These are phyloP conservation scores for Gaeumannomyces sp. DNA, from an alignment of 2,329 filamentous ascomycete species.

Conservation along the genomic window DNA sequence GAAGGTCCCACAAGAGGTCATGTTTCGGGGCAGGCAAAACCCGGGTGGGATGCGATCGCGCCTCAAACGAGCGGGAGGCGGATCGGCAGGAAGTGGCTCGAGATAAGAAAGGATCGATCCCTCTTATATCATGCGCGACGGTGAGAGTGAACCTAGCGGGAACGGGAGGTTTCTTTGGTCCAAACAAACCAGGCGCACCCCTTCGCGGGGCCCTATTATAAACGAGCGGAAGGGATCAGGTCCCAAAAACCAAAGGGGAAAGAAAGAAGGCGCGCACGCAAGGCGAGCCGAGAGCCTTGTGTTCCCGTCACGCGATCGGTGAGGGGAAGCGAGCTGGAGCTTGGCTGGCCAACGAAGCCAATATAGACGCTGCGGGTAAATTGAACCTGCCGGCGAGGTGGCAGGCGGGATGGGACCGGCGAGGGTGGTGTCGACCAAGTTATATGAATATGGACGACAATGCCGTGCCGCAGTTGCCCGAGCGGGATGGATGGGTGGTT, in stretches of 20 bases:
- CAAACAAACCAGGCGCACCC: not conserved
- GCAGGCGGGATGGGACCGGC: too few species aligned
- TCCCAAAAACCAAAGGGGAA: not conserved
- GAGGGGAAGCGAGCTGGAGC: not conserved
- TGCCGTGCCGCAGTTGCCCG: slow-evolving; percentile 9
- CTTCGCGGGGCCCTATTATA: not conserved
- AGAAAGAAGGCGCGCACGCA: not conserved
- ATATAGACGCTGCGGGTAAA: not conserved
- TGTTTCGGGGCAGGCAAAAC: not conserved
- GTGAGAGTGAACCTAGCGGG: not conserved
- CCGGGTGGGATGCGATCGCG: not conserved
- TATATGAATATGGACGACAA: slow-evolving; percentile 12
- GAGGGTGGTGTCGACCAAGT: not conserved
- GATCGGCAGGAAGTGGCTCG: not conserved
- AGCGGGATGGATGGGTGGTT: not conserved
- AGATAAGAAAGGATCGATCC: not conserved
- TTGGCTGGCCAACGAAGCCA: not conserved
- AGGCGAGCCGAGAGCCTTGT: not conserved
- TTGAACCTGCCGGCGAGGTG: not conserved
- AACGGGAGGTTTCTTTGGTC: not conserved
- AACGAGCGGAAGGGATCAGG: not conserved
- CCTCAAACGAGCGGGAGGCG: not conserved
- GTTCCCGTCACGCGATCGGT: not conserved
- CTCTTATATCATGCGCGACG: not conserved
- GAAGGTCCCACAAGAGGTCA: not conserved